Conservation (phyloP, 1,284 basidiomycete species). For the Boletellus deceptivus region DNA sequence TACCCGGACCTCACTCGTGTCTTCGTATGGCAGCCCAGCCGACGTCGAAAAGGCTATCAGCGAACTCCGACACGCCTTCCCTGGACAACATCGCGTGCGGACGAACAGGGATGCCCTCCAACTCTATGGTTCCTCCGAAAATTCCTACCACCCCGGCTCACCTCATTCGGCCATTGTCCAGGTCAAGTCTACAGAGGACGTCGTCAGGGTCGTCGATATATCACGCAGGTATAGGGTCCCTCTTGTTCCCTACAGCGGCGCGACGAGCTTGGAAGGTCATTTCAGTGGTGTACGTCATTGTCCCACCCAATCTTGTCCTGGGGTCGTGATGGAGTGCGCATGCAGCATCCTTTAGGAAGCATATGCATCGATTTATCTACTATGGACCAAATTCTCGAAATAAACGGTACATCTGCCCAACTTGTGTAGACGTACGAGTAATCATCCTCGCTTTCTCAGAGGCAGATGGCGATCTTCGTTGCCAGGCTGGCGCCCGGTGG, state of each 20-base stretch:
- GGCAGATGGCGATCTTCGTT: slow-evolving; percentile 69
- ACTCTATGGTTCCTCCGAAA: slow-evolving; percentile 62
- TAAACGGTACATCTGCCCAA: slow-evolving; percentile 37
- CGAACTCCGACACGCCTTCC: slow-evolving; percentile 50
- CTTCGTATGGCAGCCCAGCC: slow-evolving; percentile 44
- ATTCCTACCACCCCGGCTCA: slow-evolving; percentile 65
- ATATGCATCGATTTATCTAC: slow-evolving; percentile 66
- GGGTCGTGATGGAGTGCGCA: not conserved
- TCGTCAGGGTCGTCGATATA: slow-evolving; percentile 55
- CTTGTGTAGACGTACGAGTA: not conserved
- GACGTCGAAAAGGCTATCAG: slow-evolving; percentile 54
- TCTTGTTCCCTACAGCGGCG: slow-evolving; percentile 58
- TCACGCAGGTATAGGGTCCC: slow-evolving; percentile 56
- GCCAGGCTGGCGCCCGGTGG: slow-evolving; percentile 84
- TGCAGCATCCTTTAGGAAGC: slow-evolving; percentile 49
- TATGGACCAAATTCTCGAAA: slow-evolving; percentile 62
- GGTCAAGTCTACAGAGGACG: slow-evolving; percentile 51
- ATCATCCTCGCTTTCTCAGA: slow-evolving; percentile 31
- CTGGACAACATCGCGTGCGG: slow-evolving; percentile 43
- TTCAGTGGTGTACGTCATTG: slow-evolving; percentile 37
- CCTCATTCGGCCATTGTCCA: slow-evolving; percentile 64
- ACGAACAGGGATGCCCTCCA: slow-evolving; percentile 50
- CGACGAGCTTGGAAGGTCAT: slow-evolving; percentile 56
- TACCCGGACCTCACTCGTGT: slow-evolving; percentile 4
- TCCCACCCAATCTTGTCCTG: not conserved